Evolutionary conservation across 768 basidiomycete species (phyloP).

Genomic region (Tephrocybe sp.): DNA sequence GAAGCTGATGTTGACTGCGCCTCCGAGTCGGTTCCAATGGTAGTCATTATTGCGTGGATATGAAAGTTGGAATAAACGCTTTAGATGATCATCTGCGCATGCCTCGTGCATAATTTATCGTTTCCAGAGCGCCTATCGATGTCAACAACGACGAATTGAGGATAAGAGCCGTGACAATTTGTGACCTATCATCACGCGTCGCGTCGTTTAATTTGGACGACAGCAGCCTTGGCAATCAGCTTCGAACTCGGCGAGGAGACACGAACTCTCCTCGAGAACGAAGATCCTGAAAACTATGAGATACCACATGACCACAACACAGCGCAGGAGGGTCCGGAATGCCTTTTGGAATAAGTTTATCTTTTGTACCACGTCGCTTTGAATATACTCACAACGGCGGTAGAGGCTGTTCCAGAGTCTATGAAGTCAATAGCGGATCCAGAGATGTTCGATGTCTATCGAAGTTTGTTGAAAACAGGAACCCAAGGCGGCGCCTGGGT

Average conservation of each 20-base stretch:
- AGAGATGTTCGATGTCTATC: conserved; percentile 77
- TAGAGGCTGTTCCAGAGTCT: conserved; percentile 75
- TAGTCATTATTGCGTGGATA: too few relatives aligned
- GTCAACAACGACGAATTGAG: too few relatives aligned
- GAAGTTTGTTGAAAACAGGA: conserved; percentile 82
- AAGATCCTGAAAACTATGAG: conserved; percentile 51
- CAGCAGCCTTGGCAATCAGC: conserved; percentile 29
- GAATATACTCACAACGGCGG: conserved; percentile 49
- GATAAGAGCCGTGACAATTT: neutral
- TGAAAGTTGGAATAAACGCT: too few relatives aligned
- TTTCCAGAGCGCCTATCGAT: too few relatives aligned
- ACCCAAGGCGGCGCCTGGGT: conserved; percentile 55
- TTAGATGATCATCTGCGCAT: too few relatives aligned
- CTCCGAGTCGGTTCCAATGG: too few relatives aligned
- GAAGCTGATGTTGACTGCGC: neutral
- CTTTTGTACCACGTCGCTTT: neutral
- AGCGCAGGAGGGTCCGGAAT: conserved; percentile 47
- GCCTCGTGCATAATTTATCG: too few relatives aligned
- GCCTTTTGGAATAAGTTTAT: conserved; percentile 50
- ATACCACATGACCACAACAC: conserved; percentile 70
- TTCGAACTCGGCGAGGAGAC: conserved; percentile 84
- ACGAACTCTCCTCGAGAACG: conserved; percentile 56
- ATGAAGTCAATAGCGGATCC: conserved; percentile 68
- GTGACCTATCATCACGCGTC: conserved; percentile 8
- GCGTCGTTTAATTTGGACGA: conserved; percentile 2